These are phyloP conservation scores for Rhodomyrtus psidioides DNA, from an alignment of 441 rosid genomes.

Conservation along the genomic window DNA sequence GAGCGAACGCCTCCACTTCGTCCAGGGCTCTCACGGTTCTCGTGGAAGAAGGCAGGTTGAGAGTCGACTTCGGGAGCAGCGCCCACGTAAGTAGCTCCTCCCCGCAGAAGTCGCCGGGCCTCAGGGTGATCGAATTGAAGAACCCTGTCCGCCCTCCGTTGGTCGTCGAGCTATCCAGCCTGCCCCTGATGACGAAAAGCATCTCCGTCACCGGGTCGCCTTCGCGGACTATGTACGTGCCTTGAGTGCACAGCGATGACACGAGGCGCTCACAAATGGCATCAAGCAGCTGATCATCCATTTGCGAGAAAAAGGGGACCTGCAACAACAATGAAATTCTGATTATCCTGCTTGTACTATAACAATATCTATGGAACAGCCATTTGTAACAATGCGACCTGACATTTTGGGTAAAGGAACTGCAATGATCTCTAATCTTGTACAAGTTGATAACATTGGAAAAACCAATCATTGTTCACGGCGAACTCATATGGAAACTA, in stretches of 20 bases:
- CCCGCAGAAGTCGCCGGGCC: constrained; percentile 84
- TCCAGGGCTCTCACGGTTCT: constrained; percentile 65
- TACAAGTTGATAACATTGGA: neutral
- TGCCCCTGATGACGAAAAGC: constrained; percentile 83
- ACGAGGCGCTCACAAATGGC: constrained; percentile 86
- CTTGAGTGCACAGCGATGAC: constrained; percentile 74
- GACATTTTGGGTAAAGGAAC: neutral
- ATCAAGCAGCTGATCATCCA: constrained; percentile 88
- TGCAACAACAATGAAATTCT: constrained; percentile 1
- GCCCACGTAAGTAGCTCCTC: constrained; percentile 97
- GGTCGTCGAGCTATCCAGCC: constrained; percentile 77
- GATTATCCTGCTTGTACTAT: neutral
- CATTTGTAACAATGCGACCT: no score
- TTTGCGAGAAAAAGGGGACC: constrained; percentile 90
- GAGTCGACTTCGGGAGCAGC: constrained; percentile 56
- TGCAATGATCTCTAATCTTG: neutral
- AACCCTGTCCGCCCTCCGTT: constrained; percentile 86
- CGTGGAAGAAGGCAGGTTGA: constrained; percentile 78
- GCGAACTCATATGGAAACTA: neutral
- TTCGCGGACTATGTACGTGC: constrained; percentile 83
- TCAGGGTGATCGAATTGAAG: constrained; percentile 65
- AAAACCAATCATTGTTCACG: accelerated
- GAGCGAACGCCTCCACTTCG: constrained; percentile 91
- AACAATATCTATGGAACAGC: neutral
- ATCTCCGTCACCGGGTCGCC: constrained; percentile 87